A percentile compares a stretch with the other conserved stretches of the same genome.
phyloP scores from a whole-genome alignment of 2,329 filamentous ascomycete genomes.

The Ceratocystis diversiconidia region DNA sequence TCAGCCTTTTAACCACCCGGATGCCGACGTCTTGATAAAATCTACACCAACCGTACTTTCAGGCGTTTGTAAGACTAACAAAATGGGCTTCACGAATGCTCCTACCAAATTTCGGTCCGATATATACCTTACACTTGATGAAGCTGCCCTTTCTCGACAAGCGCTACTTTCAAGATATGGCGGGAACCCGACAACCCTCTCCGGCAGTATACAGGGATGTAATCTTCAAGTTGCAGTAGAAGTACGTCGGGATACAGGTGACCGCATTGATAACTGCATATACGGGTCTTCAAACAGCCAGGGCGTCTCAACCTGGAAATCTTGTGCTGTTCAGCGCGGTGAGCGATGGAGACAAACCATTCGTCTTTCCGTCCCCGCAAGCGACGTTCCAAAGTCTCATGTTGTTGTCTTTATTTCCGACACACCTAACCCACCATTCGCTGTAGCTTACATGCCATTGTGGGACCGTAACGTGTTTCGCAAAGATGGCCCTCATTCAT shows the following conservation, averaged over 20 bases:
- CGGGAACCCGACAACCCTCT: conserved; percentile 61
- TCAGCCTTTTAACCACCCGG: conserved; percentile 60
- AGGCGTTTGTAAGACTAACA: conserved; percentile 63
- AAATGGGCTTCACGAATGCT: conserved; percentile 87
- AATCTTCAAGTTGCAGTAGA: conserved; percentile 85
- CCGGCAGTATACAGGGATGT: conserved; percentile 45
- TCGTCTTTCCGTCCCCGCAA: conserved; percentile 60
- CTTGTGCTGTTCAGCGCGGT: conserved; percentile 62
- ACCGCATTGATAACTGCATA: conserved; percentile 77
- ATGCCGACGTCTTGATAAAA: conserved; percentile 69
- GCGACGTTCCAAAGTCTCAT: conserved; percentile 71
- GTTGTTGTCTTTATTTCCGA: conserved; percentile 83
- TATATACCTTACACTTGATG: conserved; percentile 78
- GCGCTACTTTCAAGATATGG: conserved; percentile 50
- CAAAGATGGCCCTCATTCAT: conserved; percentile 64
- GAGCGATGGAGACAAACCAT: conserved; percentile 82
- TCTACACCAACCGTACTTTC: conserved; percentile 79
- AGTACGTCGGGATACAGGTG: conserved; percentile 63
- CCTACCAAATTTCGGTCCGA: conserved; percentile 81
- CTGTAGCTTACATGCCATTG: conserved; percentile 79
- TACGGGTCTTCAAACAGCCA: conserved; percentile 70
- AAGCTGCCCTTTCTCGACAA: conserved; percentile 65
- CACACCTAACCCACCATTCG: conserved; percentile 75
- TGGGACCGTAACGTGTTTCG: conserved; percentile 90
- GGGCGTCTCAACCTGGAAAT: conserved; percentile 74